Conservation (phyloP, 306 rosid species). For the Aeschynomene evenia region DNA sequence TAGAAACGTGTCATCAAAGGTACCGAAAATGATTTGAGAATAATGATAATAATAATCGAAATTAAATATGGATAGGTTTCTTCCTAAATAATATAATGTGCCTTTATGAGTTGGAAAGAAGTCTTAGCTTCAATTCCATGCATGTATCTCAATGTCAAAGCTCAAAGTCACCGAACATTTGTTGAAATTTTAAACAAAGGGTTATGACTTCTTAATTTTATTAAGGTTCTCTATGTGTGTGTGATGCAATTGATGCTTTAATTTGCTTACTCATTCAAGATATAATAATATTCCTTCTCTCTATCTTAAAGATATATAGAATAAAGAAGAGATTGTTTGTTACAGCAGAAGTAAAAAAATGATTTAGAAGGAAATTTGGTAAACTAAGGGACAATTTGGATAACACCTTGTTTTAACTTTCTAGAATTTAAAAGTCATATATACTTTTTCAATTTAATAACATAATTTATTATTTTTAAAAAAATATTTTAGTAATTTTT, state of each 20-base stretch:
- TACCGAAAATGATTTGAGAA: slow-evolving; percentile 12
- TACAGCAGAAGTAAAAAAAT: neutral
- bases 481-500: too few relatives aligned
- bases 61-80: slow-evolving; percentile 25
- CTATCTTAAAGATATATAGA: neutral
- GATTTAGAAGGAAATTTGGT: too few relatives aligned
- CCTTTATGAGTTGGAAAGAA: slow-evolving; percentile 19
- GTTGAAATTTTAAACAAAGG: slow-evolving; percentile 21
- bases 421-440: too few relatives aligned
- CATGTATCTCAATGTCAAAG: slow-evolving; percentile 26
- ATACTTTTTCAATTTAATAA: too few relatives aligned
- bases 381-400: too few relatives aligned
- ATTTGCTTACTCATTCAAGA: neutral
- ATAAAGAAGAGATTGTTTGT: neutral
- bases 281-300: neutral
- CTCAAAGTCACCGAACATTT: neutral
- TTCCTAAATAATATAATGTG: slow-evolving; percentile 10
- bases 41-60: too few relatives aligned
- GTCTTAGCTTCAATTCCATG: neutral
- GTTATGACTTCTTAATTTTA: neutral
- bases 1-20: slow-evolving; percentile 25
- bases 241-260: too few relatives aligned
- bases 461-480: too few relatives aligned
- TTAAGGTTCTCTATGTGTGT: too few relatives aligned
- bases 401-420: too few relatives aligned